These are phyloP conservation scores for Heimioporus sp. DNA, from an alignment of 768 basidiomycete genomes.

Conservation along the genomic window DNA sequence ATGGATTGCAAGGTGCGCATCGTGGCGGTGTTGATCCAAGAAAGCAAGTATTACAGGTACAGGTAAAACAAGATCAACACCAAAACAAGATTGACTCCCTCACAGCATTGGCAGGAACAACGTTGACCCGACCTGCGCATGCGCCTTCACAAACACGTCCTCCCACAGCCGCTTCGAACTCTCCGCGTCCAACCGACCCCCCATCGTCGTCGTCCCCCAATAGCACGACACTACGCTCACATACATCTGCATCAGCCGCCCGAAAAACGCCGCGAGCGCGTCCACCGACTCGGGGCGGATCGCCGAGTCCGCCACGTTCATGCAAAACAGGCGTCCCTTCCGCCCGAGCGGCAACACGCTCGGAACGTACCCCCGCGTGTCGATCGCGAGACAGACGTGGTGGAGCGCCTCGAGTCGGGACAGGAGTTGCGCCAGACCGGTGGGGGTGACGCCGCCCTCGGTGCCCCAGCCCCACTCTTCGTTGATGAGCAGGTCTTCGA, in stretches of 20 bases:
- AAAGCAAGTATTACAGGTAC: too few relatives aligned
- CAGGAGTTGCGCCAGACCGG: constrained; percentile 16
- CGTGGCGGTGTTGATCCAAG: too few relatives aligned
- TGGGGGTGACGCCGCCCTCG: constrained; percentile 14
- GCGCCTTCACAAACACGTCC: constrained; percentile 18
- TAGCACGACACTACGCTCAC: background rate
- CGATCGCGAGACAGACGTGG: constrained; percentile 4
- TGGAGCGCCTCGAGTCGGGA: background rate
- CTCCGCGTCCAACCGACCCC: constrained; percentile 13
- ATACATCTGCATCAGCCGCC: constrained; percentile 7
- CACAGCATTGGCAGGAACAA: background rate
- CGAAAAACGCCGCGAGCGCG: constrained; percentile 17
- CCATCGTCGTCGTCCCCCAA: constrained; percentile 11
- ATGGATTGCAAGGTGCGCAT: too few relatives aligned
- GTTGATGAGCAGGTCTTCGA: constrained; percentile 17
- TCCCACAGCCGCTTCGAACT: constrained; percentile 13
- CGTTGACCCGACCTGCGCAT: background rate
- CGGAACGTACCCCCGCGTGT: constrained; percentile 4
- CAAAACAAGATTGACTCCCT: too few relatives aligned
- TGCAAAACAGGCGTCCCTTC: background rate
- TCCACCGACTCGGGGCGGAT: constrained; percentile 15
- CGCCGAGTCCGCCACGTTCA: constrained; percentile 17
- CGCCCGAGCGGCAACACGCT: too few relatives aligned
- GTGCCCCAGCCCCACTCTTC: constrained; percentile 20
- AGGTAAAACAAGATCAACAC: too few relatives aligned